A percentile compares a stretch with the other conserved stretches of the same genome.
Evolutionary conservation across 768 basidiomycete genomes (phyloP).

Genomic region (Suillus lakei): DNA sequence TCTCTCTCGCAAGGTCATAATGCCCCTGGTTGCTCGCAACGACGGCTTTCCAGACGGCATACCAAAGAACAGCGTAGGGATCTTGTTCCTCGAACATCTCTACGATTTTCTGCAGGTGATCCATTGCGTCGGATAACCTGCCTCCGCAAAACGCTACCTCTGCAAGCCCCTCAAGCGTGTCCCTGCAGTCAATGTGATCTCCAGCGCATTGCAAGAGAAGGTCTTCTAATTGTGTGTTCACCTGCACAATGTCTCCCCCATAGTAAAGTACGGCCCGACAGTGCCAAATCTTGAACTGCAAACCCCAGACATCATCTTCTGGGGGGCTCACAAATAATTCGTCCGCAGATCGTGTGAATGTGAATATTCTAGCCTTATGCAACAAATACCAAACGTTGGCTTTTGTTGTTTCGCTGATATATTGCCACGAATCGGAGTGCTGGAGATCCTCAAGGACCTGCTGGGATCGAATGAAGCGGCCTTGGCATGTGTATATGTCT

Average conservation of each 20-base stretch:
- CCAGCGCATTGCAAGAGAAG: background rate
- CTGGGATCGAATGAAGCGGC: background rate
- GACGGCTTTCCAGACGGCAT: too few relatives aligned
- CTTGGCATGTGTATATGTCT: background rate
- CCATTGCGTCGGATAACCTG: background rate
- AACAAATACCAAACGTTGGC: background rate
- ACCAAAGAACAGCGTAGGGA: too few relatives aligned
- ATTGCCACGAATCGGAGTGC: background rate
- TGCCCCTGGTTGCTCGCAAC: background rate
- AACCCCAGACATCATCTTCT: background rate
- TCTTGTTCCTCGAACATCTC: background rate
- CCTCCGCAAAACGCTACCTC: background rate
- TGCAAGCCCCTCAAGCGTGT: background rate
- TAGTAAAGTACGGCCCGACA: background rate
- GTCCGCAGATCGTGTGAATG: background rate
- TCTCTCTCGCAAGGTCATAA: background rate
- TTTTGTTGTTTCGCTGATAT: background rate
- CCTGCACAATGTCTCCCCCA: background rate
- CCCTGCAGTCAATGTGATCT: background rate
- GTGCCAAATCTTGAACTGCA: background rate
- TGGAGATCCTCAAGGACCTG: background rate
- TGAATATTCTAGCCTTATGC: background rate
- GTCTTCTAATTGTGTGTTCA: background rate
- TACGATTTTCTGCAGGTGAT: background rate
- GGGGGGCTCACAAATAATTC: background rate